Evolutionary conservation across 148 eudicot species (phyloP).

Genomic region (Chenopodium berlandieri): DNA sequence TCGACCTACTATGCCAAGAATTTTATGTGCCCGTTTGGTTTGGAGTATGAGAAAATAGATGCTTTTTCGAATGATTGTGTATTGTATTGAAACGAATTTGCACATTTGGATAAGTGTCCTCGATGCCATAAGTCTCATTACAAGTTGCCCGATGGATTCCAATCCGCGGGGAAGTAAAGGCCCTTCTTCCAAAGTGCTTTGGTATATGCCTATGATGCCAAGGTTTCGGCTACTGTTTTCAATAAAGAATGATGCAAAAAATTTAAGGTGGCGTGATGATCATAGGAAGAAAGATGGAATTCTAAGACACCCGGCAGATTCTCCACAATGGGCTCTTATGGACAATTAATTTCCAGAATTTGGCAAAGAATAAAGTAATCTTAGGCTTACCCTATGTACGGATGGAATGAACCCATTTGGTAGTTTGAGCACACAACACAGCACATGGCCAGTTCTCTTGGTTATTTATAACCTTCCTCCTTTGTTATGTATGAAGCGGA

Average conservation of each 20-base stretch:
- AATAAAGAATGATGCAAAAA: background rate
- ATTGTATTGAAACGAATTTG: background rate
- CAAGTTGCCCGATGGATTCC: background rate
- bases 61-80: background rate
- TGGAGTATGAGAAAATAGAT: background rate
- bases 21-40: background rate
- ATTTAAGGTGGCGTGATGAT: background rate
- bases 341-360: conserved; percentile 12
- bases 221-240: background rate
- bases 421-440: conserved; percentile 10
- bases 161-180: background rate
- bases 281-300: conserved; percentile 11
- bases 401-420: conserved; percentile 29
- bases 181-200: background rate
- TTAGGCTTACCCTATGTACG: conserved; percentile 26
- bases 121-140: background rate
- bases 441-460: conserved; percentile 7
- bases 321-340: conserved; percentile 31
- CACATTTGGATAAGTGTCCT: no score
- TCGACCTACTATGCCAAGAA: conserved; percentile 1
- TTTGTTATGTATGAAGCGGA: conserved; percentile 32
- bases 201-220: background rate
- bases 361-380: conserved; percentile 15
- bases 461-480: conserved; percentile 24
- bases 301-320: background rate